Conservation (phyloP, 345 rosid species). For the Salix exigua region DNA sequence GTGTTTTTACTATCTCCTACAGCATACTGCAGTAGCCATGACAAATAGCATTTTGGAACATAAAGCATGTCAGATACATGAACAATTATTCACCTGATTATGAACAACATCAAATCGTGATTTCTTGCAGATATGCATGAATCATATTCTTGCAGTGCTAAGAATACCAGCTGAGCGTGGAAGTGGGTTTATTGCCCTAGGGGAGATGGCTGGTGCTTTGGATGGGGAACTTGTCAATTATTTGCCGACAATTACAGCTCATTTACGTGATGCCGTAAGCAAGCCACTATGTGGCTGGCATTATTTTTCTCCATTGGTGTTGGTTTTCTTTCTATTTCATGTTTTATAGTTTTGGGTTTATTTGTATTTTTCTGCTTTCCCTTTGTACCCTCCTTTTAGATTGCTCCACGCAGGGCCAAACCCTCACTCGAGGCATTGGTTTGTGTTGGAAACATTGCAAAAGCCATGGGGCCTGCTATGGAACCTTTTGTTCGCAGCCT, state of each 20-base stretch:
- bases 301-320: slow-evolving; percentile 16
- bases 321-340: slow-evolving; percentile 2
- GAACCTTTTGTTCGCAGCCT: slow-evolving; percentile 80
- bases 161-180: slow-evolving; percentile 87
- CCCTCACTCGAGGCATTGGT: slow-evolving; percentile 96
- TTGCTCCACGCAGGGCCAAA: slow-evolving; percentile 96
- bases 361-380: neutral
- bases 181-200: slow-evolving; percentile 95
- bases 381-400: slow-evolving; percentile 35
- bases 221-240: slow-evolving; percentile 89
- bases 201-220: slow-evolving; percentile 99
- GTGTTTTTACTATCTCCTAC: slow-evolving; percentile 21
- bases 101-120: slow-evolving; percentile 4
- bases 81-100: neutral
- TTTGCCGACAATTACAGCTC: slow-evolving; percentile 93
- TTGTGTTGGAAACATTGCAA: slow-evolving; percentile 94
- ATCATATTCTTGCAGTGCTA: slow-evolving; percentile 83
- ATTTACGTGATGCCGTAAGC: slow-evolving; percentile 91
- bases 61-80: neutral
- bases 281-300: neutral
- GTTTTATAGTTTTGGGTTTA: neutral
- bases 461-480: slow-evolving; percentile 85
- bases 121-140: slow-evolving; percentile 86
- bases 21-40: neutral
- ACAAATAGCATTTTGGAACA: slow-evolving; percentile 1